Base-by-base conservation (phyloP, 1,139 yeast genomes). In the Candida anutae region DNA sequence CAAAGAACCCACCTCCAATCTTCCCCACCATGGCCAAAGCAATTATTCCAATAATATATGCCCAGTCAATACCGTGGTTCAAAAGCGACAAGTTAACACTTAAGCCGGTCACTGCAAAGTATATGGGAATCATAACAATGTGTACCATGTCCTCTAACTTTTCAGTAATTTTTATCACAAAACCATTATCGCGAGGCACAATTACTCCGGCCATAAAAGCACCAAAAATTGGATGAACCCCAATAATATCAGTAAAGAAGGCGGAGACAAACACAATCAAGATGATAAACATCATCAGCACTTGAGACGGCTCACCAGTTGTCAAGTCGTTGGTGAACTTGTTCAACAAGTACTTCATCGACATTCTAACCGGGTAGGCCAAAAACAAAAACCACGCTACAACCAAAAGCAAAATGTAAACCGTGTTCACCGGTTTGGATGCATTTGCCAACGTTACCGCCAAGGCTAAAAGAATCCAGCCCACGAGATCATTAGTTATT, bases 201-300 rank as follows among this genome's bases (percentile, higher is more conserved):
- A 81, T 73, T 16, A 78, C 58, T 4, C 94, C 94, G 8, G 77
- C 74, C 54, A 82, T 66, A 47, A 81, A 81, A 0, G 90, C 88
- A 22, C 93, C 94, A 49, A 82, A 82, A 44, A 82, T 81, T 0
- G 85, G 77, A 48, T 78, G 87, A 8, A 80, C 88, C 3, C 93
- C 93, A 37, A 81, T 77, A 32, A 80, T 77, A 48, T 80, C 87
- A 2, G 93, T 82, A 50, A 71, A 79, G 52, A 81, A 82, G 1
- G 93, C 73, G 3, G 88, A 78, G 4, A 69, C 53, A 37, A 81
- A 72, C 35, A 75, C 77, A 36, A 71, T 43, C 11, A 72, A 44
- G 27, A 81, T 45, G 21, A 80, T 72, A 22, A 72, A 45, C 45
- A 77, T 55, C 42, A 79, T 75, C 30, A 77, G 73, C 22, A 69